Evolutionary conservation across 805 yeast genomes (phyloP).

Genomic region (Candida railenensis): DNA sequence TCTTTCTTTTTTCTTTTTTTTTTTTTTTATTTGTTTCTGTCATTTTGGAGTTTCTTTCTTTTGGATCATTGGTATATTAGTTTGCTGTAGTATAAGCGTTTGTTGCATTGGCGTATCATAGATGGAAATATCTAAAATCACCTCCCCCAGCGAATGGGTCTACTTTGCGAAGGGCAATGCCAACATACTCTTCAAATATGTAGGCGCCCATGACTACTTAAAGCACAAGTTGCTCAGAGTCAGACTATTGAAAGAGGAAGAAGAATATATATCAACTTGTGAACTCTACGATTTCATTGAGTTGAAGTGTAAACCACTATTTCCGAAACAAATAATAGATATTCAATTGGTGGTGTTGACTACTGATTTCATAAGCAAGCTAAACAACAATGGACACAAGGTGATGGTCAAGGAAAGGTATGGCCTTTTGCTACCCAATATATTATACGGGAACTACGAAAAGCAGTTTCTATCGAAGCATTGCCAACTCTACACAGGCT

Average conservation of each 20-base stretch:
- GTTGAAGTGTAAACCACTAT: slow-evolving; percentile 27
- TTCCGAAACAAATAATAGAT: slow-evolving; percentile 30
- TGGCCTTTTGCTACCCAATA: slow-evolving; percentile 45
- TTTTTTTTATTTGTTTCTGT: neutral
- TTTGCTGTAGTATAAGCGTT: too few relatives aligned
- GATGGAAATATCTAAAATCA: slow-evolving; percentile 37
- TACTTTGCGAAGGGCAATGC: slow-evolving; percentile 50
- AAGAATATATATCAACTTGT: slow-evolving; percentile 36
- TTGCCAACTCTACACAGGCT: slow-evolving; percentile 28
- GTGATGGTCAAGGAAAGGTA: slow-evolving; percentile 39
- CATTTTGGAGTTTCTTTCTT: neutral
- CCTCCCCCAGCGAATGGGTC: slow-evolving; percentile 41
- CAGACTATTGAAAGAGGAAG: slow-evolving; percentile 30
- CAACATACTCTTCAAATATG: slow-evolving; percentile 44
- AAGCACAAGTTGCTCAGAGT: slow-evolving; percentile 38
- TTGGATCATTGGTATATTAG: neutral
- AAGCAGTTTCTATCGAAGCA: slow-evolving; percentile 31
- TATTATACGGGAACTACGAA: slow-evolving; percentile 31
- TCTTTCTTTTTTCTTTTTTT: neutral
- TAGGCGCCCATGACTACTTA: slow-evolving; percentile 32
- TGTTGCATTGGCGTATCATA: too few relatives aligned
- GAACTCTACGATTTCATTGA: slow-evolving; percentile 43
- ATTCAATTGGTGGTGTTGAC: slow-evolving; percentile 31
- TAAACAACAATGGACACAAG: slow-evolving; percentile 24
- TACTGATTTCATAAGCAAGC: slow-evolving; percentile 25